Conservation (phyloP, 2,329 filamentous ascomycete genomes). For the Coniochaeta ligniaria region DNA sequence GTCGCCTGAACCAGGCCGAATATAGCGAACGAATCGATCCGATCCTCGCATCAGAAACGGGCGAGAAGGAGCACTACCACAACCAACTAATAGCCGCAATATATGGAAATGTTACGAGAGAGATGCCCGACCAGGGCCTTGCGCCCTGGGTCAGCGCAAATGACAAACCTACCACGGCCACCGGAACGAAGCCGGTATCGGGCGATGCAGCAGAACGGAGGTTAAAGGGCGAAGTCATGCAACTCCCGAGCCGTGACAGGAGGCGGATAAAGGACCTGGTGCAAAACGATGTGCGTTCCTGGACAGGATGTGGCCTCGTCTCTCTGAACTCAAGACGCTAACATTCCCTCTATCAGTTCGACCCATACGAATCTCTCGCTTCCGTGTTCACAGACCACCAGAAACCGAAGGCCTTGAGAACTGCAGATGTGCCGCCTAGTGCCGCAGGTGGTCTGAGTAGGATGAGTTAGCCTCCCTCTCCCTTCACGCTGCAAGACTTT, state of each 20-base stretch:
- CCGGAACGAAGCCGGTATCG: slow-evolving; percentile 54
- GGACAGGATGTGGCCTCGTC: not conserved
- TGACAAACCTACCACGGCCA: slow-evolving; percentile 53
- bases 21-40: slow-evolving; percentile 52
- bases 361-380: slow-evolving; percentile 46
- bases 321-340: slow-evolving; percentile 9
- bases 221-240: slow-evolving; percentile 64
- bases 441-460: slow-evolving; percentile 70
- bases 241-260: slow-evolving; percentile 58
- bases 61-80: slow-evolving; percentile 56
- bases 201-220: slow-evolving; percentile 60
- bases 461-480: slow-evolving; percentile 54
- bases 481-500: not conserved
- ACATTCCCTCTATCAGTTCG: slow-evolving; percentile 32
- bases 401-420: slow-evolving; percentile 33
- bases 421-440: slow-evolving; percentile 58
- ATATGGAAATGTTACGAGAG: slow-evolving; percentile 61
- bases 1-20: slow-evolving; percentile 56
- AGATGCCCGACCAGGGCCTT: slow-evolving; percentile 60
- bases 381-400: slow-evolving; percentile 45
- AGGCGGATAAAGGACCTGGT: slow-evolving; percentile 59
- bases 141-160: slow-evolving; percentile 67
- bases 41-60: slow-evolving; percentile 48
- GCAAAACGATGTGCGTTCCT: slow-evolving; percentile 48
- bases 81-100: slow-evolving; percentile 62